These are phyloP conservation scores for Rhodofomes roseus DNA, from an alignment of 1,284 basidiomycete genomes.

Conservation along the genomic window DNA sequence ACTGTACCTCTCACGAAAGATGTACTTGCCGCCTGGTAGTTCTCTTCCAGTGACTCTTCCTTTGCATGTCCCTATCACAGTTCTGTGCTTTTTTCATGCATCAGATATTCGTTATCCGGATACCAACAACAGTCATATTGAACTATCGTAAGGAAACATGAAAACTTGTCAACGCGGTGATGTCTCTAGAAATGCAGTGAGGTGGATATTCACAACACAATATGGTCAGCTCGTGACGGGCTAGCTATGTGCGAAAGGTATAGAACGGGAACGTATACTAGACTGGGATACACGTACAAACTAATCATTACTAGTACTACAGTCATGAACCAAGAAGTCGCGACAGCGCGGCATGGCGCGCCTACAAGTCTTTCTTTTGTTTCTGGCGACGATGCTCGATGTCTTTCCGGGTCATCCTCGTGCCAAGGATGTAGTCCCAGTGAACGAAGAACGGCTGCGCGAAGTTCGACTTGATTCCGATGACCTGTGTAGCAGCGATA, in stretches of 20 bases:
- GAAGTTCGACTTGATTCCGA: constrained; percentile 96
- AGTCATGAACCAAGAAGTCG: not conserved
- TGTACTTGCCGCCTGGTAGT: constrained; percentile 56
- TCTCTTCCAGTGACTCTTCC: not conserved
- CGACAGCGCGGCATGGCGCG: not conserved
- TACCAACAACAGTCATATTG: not conserved
- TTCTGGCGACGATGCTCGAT: constrained; percentile 44
- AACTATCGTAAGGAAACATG: not conserved
- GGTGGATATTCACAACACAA: not conserved
- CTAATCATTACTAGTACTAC: not conserved
- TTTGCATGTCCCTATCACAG: not conserved
- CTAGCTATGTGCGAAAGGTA: not conserved
- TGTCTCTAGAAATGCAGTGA: not conserved
- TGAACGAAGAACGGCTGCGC: constrained; percentile 93
- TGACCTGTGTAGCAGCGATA: constrained; percentile 42
- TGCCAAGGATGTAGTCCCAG: constrained; percentile 81
- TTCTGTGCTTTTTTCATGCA: not conserved
- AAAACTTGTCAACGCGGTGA: not conserved
- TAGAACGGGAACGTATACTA: not conserved
- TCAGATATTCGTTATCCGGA: not conserved
- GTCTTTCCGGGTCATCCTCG: constrained; percentile 74
- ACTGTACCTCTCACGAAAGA: constrained; percentile 58
- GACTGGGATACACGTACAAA: not conserved
- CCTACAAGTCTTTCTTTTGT: constrained; percentile 13
- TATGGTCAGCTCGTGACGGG: not conserved